Evolutionary conservation across 75 land plant species (phyloP).

Genomic region (Selaginella tamariscina): DNA sequence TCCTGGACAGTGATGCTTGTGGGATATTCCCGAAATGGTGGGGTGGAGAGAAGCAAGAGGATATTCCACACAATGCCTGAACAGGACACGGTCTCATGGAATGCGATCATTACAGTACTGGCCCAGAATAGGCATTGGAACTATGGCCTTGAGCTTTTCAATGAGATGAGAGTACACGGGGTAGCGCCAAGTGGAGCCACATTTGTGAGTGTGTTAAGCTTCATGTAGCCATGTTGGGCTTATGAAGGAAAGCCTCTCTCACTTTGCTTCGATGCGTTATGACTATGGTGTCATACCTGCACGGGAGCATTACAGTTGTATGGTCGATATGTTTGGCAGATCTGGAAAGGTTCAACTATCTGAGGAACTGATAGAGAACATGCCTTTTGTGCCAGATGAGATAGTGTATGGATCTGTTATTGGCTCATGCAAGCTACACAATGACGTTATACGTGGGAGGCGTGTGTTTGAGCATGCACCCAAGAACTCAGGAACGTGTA

Average conservation of each 20-base stretch:
- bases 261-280: neutral
- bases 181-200: neutral
- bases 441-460: neutral
- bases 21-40: neutral
- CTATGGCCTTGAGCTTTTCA: neutral
- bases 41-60: neutral
- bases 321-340: neutral
- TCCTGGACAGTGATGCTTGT: neutral
- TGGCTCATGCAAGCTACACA: neutral
- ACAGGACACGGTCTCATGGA: neutral
- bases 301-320: neutral
- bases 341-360: neutral
- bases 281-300: neutral
- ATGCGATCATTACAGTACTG: neutral
- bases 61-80: neutral
- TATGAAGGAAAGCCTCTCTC: neutral
- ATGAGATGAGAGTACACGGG: neutral
- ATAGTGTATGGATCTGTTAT: neutral
- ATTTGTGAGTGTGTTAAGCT: neutral
- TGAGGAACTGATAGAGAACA: neutral
- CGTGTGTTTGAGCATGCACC: no score
- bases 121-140: neutral
- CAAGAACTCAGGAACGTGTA: no score
- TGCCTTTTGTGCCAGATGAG: neutral
- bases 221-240: constrained; percentile 1